Base-by-base conservation (phyloP, 2,329 filamentous ascomycete genomes). In the Herpotrichia juniperi region DNA sequence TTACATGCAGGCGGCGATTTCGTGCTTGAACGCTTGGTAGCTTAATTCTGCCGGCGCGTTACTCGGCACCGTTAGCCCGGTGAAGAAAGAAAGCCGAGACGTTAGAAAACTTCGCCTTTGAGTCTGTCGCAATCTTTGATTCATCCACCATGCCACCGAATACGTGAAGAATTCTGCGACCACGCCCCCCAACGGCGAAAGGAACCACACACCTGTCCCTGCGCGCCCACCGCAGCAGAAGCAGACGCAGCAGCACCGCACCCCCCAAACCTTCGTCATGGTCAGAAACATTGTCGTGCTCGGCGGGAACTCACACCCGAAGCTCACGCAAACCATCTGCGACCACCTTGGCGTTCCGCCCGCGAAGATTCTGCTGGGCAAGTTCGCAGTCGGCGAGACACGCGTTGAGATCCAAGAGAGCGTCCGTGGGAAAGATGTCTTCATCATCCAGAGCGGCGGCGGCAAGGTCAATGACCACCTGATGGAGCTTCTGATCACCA, bases 401-500 rank as follows among this genome's bases (percentile, higher is more conserved):
- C 87, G 93, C 49, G 93, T 96, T 58, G 94, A 97, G 76, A 96
- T 99, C 69, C 85, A 93, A 74, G 94, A 99, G 76, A 96, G 92
- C 12, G 94, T 99, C 46, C 89, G 94, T 65, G 94, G 91, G 64
- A 99, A 99, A 76, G 94, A 99, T 85, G 94, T 97, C 73, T 99
- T 96, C 79, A 97, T 97, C 72, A 91, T 99, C 68, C 93, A 97
- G 77, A 94, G 91, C 35, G 92, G 91, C 63, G 91, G 91, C 63
- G 92, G 91, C 58, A 90, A 89, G 67, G 91, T 97, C 77, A 99
- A 99, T 73, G 94, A 99, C 77, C 87, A 96, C 77, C 86, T 99
- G 60, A 89, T 99, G 79, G 94, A 99, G 72, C 87, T 97, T 44
- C 90, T 96, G 74, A 97, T 97, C 78, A 96, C 94, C 79, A 93